phyloP scores from a whole-genome alignment of 2,329 filamentous ascomycete genomes.

The Fusarium floridanum region DNA sequence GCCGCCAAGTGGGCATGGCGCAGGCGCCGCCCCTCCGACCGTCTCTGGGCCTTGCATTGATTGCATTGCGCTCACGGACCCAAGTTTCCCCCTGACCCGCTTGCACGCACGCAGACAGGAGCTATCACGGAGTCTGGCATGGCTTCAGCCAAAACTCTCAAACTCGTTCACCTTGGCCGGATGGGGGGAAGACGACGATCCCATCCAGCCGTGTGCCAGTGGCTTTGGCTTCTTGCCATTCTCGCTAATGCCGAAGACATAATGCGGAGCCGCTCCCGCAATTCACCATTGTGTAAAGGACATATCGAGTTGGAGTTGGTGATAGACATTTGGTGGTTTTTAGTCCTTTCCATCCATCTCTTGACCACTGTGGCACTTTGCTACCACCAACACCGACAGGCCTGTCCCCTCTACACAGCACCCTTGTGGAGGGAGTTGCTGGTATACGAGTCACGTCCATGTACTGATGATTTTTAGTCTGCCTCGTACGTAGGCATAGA shows the following conservation, averaged over 20 bases:
- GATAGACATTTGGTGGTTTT: not conserved
- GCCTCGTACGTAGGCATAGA: not conserved
- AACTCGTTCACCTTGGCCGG: not conserved
- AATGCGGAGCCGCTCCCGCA: conserved; percentile 3
- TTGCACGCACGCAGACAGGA: not conserved
- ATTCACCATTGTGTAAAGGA: not conserved
- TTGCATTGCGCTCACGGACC: conserved; percentile 6
- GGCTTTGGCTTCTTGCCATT: not conserved
- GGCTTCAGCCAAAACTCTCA: conserved; percentile 9
- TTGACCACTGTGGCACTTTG: not conserved
- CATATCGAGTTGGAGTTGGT: not conserved
- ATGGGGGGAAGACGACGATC: not conserved
- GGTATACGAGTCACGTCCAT: conserved; percentile 7
- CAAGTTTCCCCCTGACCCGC: conserved; percentile 3
- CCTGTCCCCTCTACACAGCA: not conserved
- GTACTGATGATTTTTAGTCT: conserved; percentile 8
- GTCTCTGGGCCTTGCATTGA: conserved; percentile 12
- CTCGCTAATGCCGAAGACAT: not conserved
- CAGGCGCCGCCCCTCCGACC: conserved; percentile 23
- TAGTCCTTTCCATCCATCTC: not conserved
- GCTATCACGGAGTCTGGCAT: not conserved
- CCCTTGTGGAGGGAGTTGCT: not conserved
- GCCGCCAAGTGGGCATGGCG: conserved; percentile 39
- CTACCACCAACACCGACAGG: not conserved
- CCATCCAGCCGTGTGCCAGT: not conserved